Base-by-base conservation (phyloP, 495 filamentous ascomycete genomes). In the Pseudevernia furfuracea region DNA sequence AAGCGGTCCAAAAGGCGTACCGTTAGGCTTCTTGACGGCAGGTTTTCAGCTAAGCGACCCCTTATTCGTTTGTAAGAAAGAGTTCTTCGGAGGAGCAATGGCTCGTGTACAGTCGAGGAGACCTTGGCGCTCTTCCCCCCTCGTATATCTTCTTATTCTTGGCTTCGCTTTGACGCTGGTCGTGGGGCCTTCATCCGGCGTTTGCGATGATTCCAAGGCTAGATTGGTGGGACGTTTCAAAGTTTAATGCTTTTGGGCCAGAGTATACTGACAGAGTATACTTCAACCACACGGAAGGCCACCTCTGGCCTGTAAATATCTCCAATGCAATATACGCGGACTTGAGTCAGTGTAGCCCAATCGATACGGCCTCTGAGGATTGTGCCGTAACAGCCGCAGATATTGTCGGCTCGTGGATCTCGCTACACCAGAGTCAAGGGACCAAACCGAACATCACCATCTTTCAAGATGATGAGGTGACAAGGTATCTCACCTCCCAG, bases 131-230 rank as follows among this genome's bases (percentile, higher is more conserved):
- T 36, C 12, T 4, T 44, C 56, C 12, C 36, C 25, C 21, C 30
- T 58, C 14, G 48, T 21, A 23, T 62, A 49, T 23, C 58, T 65
- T 9, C 57, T 65, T 28, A 14, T 61, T 19, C 23, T 61, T 23
- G 59, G 48, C 49, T 58, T 66, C 37, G 64, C 49, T 37, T 48
- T 66, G 25, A 66, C 58, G 9, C 17, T 34, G 6, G 37, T 62
- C 30, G 64, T 66, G 3, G 64, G 64, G 12, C 64, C 64, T n/a
- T 66, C 64, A 7, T 61, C 64, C 17, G 64, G n/a, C 64, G n/a
- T 25, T 66, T 55, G 59, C 49, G 28, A 59, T 66, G 64, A 60
- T 65, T 38, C 63, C 63, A 25, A 37, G 58, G 39, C 56, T 66
- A n/a, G 38, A 62, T 62, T 66, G 59, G 64, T 66, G 64, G 64